Evolutionary conservation across 441 rosid species (phyloP), one percentile per base, ranked within the genome.

Genomic region (Francoa sonchifolia): DNA sequence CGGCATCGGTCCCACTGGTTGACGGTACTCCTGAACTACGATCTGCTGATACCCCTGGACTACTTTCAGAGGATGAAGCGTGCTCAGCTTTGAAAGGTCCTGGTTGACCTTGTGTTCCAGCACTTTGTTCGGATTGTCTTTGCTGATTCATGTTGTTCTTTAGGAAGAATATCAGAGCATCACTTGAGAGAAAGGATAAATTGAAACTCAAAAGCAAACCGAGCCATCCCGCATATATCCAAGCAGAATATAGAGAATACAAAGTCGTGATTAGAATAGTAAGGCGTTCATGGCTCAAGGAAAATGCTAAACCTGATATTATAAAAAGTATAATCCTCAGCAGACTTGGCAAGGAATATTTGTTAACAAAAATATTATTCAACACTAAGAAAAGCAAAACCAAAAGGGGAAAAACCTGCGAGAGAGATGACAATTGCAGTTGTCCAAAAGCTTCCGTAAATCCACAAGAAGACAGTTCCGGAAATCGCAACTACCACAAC

Each of bases 361-460:
- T 20, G 27, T 21, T 9, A 25, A 55, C 19, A 37, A 32, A 46
- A 44, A 11, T 34, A 19, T 49, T 21, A 29, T 33, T 21, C 44
- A 10, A 44, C 45, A 40, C 23, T 19, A 10, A 41, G 19, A 13
- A 40, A 42, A 16, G 30, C 46, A 20, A 25, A 21, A 23, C 20
- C 19, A 42, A 36, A 56, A 27, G 26, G n/a, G n/a, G n/a, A n/a
- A 33, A 66, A 49, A 89, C 98, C 94, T 71, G 77, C 92, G 10
- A 78, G 47, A 31, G 71, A 42, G 47, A 83, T 65, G 52, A 80
- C 65, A 55, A 74, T 59, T 28, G 71, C 45, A 25, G 96, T 80
- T 38, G 76, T 74, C 95, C 96, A 86, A 60, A 86, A 80, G 65
- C 96, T 86, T 69, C 99, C 96, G 65, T 77, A 83, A 44, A 79